Evolutionary conservation across 1,139 yeast genomes (phyloP).

Genomic region (Hansenula lynferdii): DNA sequence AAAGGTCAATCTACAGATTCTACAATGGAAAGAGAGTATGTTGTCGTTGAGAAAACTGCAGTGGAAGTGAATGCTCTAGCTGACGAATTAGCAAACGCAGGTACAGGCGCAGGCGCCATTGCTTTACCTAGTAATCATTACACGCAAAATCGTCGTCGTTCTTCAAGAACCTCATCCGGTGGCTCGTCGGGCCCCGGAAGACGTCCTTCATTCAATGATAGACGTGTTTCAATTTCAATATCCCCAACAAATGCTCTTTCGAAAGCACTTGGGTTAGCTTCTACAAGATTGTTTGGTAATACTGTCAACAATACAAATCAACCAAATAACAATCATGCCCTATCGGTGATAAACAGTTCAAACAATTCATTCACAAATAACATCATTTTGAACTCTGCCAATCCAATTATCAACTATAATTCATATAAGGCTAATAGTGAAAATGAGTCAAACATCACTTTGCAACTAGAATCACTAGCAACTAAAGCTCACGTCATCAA

Average conservation of each 20-base stretch:
- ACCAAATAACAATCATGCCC: conserved; percentile 3
- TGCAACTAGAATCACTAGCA: conserved; percentile 66
- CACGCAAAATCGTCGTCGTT: conserved; percentile 22
- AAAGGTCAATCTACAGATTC: conserved; percentile 33
- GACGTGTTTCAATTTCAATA: conserved; percentile 63
- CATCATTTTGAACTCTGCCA: conserved; percentile 25
- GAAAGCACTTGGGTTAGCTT: conserved; percentile 83
- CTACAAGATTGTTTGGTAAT: conserved; percentile 77
- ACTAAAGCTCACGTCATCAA: conserved; percentile 89
- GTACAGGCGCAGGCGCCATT: conserved; percentile 51
- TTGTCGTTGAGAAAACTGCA: conserved; percentile 88
- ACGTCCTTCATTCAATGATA: conserved; percentile 44
- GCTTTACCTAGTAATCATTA: conserved; percentile 18
- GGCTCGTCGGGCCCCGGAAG: conserved; percentile 26
- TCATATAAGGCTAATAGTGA: conserved; percentile 31
- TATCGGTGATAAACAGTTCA: conserved; percentile 13
- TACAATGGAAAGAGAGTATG: conserved; percentile 75
- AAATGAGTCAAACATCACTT: conserved; percentile 35
- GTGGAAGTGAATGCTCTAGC: conserved; percentile 96
- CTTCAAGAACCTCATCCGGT: conserved; percentile 31
- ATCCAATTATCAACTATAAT: conserved; percentile 22
- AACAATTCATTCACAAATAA: conserved; percentile 24
- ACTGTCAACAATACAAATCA: conserved; percentile 1
- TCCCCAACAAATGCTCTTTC: conserved; percentile 88
- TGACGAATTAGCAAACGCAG: conserved; percentile 77